A percentile compares a stretch with the other conserved stretches of the same genome.
Conservation (phyloP, 2,329 filamentous ascomycete species). For the Aspergillus tanneri region DNA sequence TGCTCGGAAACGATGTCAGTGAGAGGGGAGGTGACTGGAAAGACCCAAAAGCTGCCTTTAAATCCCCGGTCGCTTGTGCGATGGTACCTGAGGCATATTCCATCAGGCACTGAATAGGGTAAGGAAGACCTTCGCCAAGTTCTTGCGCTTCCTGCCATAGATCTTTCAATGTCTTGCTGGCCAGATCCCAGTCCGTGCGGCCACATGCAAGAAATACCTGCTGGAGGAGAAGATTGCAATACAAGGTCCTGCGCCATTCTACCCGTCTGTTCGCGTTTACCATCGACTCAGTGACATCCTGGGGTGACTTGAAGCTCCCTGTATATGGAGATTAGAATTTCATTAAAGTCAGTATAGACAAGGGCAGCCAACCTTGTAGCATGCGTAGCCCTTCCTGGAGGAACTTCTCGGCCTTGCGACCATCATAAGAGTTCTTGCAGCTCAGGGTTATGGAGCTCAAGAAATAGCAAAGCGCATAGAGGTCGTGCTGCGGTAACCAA, state of each 20-base stretch:
- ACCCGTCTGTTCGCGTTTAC: conserved; percentile 58
- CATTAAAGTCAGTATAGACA: background rate
- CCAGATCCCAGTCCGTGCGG: conserved; percentile 67
- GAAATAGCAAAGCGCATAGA: conserved; percentile 61
- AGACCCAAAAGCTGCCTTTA: conserved; percentile 64
- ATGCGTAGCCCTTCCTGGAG: conserved; percentile 58
- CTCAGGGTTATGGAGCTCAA: conserved; percentile 57
- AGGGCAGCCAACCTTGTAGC: conserved; percentile 40
- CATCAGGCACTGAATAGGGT: conserved; percentile 54
- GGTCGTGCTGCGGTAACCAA: conserved; percentile 61
- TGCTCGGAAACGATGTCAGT: conserved; percentile 45
- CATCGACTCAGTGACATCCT: conserved; percentile 53
- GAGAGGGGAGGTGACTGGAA: conserved; percentile 65
- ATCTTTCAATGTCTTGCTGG: conserved; percentile 57
- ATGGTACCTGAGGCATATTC: conserved; percentile 74
- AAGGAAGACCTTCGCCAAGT: conserved; percentile 41
- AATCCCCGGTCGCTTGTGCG: conserved; percentile 72
- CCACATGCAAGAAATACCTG: conserved; percentile 68
- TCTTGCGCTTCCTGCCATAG: conserved; percentile 51
- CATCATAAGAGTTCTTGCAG: conserved; percentile 56
- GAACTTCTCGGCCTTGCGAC: conserved; percentile 56
- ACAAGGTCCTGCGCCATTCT: conserved; percentile 64
- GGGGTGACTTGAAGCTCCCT: conserved; percentile 40
- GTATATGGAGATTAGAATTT: conserved; percentile 12
- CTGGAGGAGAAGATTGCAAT: conserved; percentile 69